Evolutionary conservation across 805 yeast genomes (phyloP), one percentile per base, ranked within the genome.

Genomic region (Yarrowia alimentaria): DNA sequence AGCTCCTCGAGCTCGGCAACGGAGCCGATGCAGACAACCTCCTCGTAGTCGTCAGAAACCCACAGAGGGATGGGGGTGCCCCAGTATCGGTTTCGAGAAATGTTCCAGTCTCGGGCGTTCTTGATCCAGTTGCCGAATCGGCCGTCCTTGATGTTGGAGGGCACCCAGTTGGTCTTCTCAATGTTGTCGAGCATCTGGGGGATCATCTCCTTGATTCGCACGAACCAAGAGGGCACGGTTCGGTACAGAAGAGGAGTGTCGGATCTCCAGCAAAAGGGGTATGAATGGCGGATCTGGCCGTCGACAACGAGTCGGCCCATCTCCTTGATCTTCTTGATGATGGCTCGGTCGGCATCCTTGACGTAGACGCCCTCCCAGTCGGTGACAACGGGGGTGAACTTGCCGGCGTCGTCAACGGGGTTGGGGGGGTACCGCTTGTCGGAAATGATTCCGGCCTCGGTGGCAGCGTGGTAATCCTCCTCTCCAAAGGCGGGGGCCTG

Each of bases 201-300:
- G 60, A 91, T 79, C 65, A 86, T 78, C 52, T 87, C 90, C 59
- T 78, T 80, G 53, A 93, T 85, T 66, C 95, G 83, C 54, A 93
- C 93, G 63, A 93, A 93, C 99, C 99, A 93, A 25, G 98, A 91
- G 47, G 99, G 99, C 58, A 93, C 97, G 29, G 96, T 83, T 73
- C 95, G 82, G 75, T 93, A 93, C 59, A 93, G 69, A 66, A 93
- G 80, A 51, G 99, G 99, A 22, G 99, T 93, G 66, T 93, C 99
- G 3, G 98, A 91, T 79, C 99, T 85, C 99, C 99, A 93, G 75
- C 99, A 93, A 84, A 93, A 93, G 62, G 99, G 99, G 70, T 93
- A 93, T 68, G 95, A 84, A 77, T 93, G 99, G 72, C 82, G 81
- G 59, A 90, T 76, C 75, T 93, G 98, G 33, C 87, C 73, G 53